Evolutionary conservation across 495 filamentous ascomycete species (phyloP), one percentile per base, ranked within the genome.

Genomic region (Aspergillus nanangensis): DNA sequence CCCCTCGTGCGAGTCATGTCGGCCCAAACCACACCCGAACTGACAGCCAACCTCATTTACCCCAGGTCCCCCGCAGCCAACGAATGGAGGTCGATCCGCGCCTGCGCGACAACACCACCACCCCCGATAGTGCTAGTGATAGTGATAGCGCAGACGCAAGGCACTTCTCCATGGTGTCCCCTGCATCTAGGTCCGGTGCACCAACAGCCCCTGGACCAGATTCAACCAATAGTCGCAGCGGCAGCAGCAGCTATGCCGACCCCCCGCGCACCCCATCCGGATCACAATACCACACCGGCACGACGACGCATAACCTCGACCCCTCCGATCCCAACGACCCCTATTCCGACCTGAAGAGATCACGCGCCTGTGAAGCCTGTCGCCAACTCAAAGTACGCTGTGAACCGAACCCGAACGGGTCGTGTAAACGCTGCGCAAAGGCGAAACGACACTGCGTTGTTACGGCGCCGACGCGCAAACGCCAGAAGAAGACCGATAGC

Each of bases 331-430:
- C 55, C 4, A 64, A 67, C 10, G 71, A 78, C 41, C 61, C 64
- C 11, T 60, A 61, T 14, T 57, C 63, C 29, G 85, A 90, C 41
- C 63, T 79, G 29, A 92, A 91, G 64, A 82, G 90, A 27, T 79
- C 86, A 2, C 84, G 90, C n/a, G 91, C 92, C 13, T 98, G 92
- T 65, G 93, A 96, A 60, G 82, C 87, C 8, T 98, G 92, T 62
- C 83, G 93, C 35, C 81, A 82, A 23, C 70, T 96, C 37, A 98
- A 98, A 58, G 92, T 96, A 15, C 81, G 86, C 20, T 97, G 92
- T 66, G 90, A 96, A 51, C 80, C 82, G 2, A 86, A 86, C 50
- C 73, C 72, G 1, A 68, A 70, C 34, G 83, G 80, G 1, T 74
- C 88, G 1, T 98, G 93, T 65, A 87, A 83, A 59, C 78, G 93